A percentile compares a stretch with the other conserved stretches of the same genome.
Conservation (phyloP, 257 asterid species). For the Apocynum venetum region DNA sequence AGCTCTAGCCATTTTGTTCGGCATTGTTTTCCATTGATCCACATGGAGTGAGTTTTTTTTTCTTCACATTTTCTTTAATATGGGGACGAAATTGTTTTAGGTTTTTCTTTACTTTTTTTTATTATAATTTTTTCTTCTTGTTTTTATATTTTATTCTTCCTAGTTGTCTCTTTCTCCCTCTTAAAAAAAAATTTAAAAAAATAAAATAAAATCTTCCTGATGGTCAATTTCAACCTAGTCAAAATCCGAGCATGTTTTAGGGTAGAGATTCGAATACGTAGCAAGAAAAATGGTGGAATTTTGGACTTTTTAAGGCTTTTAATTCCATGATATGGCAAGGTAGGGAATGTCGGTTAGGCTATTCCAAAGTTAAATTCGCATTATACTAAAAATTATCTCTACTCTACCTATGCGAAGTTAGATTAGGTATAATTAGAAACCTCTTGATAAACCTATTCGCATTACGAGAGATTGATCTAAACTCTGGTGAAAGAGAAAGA, state of each 20-base stretch:
- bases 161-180: neutral
- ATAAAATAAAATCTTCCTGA: neutral
- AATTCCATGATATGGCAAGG: no score
- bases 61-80: neutral
- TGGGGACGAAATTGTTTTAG: neutral
- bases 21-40: neutral
- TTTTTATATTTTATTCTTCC: no score
- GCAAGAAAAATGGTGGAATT: neutral
- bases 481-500: no score
- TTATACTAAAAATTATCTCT: no score
- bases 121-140: no score
- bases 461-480: no score
- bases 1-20: neutral
- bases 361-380: no score
- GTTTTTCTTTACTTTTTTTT: neutral
- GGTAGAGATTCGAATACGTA: neutral
- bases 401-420: no score
- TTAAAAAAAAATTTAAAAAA: no score
- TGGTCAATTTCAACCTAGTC: neutral
- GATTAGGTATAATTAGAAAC: no score
- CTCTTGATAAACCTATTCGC: no score
- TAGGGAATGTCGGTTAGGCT: no score
- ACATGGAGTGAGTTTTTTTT: neutral
- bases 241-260: constrained; percentile 1
- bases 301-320: neutral